Evolutionary conservation across 306 rosid genomes (phyloP), one percentile per base, ranked within the genome.

Genomic region (Prunus persica): DNA sequence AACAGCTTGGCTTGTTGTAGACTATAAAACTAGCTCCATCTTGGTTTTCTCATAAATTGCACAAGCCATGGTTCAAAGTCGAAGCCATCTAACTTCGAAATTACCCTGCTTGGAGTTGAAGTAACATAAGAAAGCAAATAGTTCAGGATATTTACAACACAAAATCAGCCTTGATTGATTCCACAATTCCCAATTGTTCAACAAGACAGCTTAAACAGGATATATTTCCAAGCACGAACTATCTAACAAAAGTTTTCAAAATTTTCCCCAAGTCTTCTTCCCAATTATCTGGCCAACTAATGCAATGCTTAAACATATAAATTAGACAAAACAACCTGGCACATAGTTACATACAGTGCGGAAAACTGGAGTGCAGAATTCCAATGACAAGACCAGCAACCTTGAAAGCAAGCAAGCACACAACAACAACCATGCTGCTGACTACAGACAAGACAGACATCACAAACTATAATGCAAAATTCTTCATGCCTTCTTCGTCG

Each of bases 301-400:
- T 78, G 83, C 89, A 79, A 14, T 72, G 64, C 78, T 83, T 72
- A 75, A 84, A 67, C 88, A 82, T 84, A 82, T 60, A 76, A 82
- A 80, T 71, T 72, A 83, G 79, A 79, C 43, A 78, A 61, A 80
- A 78, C 82, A 76, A 65, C 77, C 87, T 61, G 83, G 79, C 71
- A 86, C 68, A 78, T 83, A 86, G 93, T 84, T 87, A 83, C 96
- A 90, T 87, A 86, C 87, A 79, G 67, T 86, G 91, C 89, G 74
- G 88, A 88, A 83, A 84, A 77, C 83, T 78, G 83, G 74, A 67
- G 71, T 81, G 78, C 76, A 66, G 78, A 82, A 85, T 84, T 76
- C 79, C 58, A 75, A 79, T 75, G 85, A 78, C 87, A 89, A 81
- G 91, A 88, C 85, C 86, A 82, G 88, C 84, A 85, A 85, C 88